These are phyloP conservation scores for Cyclotella sp. DNA, from an alignment of 108 stramenopile genomes.

Conservation along the genomic window DNA sequence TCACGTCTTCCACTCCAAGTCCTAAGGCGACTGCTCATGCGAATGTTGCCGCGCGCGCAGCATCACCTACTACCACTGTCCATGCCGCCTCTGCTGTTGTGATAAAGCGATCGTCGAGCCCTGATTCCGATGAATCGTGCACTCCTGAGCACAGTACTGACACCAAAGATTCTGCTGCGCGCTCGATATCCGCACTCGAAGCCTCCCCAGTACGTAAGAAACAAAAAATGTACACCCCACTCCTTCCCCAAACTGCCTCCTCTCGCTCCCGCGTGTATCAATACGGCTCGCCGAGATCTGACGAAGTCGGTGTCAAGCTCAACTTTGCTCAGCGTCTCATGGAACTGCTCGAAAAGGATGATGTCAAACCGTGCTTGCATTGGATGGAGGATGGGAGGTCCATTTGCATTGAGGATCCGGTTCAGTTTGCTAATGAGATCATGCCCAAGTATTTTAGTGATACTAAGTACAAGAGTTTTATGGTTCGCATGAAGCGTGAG, in stretches of 20 bases:
- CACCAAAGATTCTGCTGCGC: no score
- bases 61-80: no score
- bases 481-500: constrained; percentile 25
- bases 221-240: constrained; percentile 19
- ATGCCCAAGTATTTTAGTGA: constrained; percentile 25
- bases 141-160: no score
- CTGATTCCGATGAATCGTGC: no score
- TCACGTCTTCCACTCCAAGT: no score
- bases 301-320: background rate
- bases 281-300: background rate
- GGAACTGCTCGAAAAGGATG: constrained; percentile 13
- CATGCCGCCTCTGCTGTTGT: no score
- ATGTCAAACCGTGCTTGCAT: constrained; percentile 8
- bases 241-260: background rate
- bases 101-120: no score
- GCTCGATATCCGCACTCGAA: background rate
- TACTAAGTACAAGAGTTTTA: constrained; percentile 27
- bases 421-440: background rate
- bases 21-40: no score
- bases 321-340: constrained; percentile 25
- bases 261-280: no score
- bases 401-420: constrained; percentile 3
- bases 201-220: constrained; percentile 5
- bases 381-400: constrained; percentile 8
- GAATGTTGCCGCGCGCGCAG: no score